phyloP scores from a whole-genome alignment of 805 yeast species.

The Wickerhamiella alocasiicola region DNA sequence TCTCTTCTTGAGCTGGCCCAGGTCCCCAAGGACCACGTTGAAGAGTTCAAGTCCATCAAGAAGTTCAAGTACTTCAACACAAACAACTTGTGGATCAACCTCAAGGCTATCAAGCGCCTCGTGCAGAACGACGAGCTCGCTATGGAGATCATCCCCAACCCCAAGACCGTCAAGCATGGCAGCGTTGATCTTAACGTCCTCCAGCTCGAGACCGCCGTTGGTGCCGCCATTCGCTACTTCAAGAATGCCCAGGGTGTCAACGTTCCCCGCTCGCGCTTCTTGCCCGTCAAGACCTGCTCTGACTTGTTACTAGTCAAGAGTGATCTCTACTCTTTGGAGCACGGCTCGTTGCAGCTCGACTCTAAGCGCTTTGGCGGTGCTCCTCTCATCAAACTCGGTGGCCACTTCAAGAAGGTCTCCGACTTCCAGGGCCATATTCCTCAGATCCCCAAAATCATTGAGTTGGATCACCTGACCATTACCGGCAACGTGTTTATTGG shows the following conservation, averaged over 20 bases:
- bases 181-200: constrained; percentile 69
- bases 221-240: constrained; percentile 97
- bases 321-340: constrained; percentile 79
- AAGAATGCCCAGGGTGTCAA: constrained; percentile 93
- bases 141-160: constrained; percentile 93
- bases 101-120: constrained; percentile 85
- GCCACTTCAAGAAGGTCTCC: constrained; percentile 90
- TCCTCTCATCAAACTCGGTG: constrained; percentile 91
- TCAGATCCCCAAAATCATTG: constrained; percentile 92
- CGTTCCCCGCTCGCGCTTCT: constrained; percentile 94
- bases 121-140: constrained; percentile 71
- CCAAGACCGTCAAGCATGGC: constrained; percentile 69
- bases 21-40: constrained; percentile 96
- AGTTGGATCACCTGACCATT: constrained; percentile 91
- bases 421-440: constrained; percentile 83
- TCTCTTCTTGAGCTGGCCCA: constrained; percentile 94
- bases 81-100: constrained; percentile 93
- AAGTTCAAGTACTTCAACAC: constrained; percentile 98
- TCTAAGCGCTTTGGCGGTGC: constrained; percentile 80
- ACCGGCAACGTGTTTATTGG: constrained; percentile 94
- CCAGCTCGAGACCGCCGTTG: constrained; percentile 97
- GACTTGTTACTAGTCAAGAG: constrained; percentile 90
- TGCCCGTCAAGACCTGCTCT: constrained; percentile 96
- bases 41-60: constrained; percentile 94
- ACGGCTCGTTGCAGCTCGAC: constrained; percentile 78